Base-by-base conservation (phyloP, 129 eudicot genomes). In the Arctium minus region DNA sequence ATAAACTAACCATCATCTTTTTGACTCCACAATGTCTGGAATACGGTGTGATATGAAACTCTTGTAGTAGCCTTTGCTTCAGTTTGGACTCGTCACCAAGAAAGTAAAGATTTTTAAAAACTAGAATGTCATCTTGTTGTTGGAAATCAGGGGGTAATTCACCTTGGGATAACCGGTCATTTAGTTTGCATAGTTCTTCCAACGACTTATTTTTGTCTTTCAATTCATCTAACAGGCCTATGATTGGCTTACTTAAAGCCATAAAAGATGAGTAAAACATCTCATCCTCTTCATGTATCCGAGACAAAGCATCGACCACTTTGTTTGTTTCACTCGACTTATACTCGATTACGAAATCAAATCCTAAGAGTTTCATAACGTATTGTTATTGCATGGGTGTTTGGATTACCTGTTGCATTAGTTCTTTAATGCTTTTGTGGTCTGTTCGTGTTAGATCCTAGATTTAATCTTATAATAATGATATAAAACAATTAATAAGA, bases 371-470 rank as follows among this genome's bases (percentile, higher is more conserved):
- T 31, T 73, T 73, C 18, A 33, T 39, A 8, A 40, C 60, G 40
- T 22, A 73, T n/a, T 73, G 32, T 40, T 73, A 62, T 73, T 73
- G 62, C 53, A 39, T n/a, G 32, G 36, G 77, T 40, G 36, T 40
- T 27, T 40, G 77, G 4, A 73, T 73, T 22, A 73, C 60, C 12
- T 73, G 77, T n/a, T 73, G 77, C 77, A 73, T 73, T 8, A 73
- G 12, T 6, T 73, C 60, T 18, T 73, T 73, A 7, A 73, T 73
- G 40, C 60, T 73, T 9, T 40, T 73, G 22, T 73, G 62, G 62
- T 73, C 62, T 6, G 77, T 73, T 12, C 27, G 27, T 22, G 27
- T 22, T 22, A 22, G 27, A 22, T 22, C 27, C 27, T 22, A 22
- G 27, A 22, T 22, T 22, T 22, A 22, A 22, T 22, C 27, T 22